phyloP scores from a whole-genome alignment of 2,329 filamentous ascomycete genomes.

The Pseudogymnoascus sp. region DNA sequence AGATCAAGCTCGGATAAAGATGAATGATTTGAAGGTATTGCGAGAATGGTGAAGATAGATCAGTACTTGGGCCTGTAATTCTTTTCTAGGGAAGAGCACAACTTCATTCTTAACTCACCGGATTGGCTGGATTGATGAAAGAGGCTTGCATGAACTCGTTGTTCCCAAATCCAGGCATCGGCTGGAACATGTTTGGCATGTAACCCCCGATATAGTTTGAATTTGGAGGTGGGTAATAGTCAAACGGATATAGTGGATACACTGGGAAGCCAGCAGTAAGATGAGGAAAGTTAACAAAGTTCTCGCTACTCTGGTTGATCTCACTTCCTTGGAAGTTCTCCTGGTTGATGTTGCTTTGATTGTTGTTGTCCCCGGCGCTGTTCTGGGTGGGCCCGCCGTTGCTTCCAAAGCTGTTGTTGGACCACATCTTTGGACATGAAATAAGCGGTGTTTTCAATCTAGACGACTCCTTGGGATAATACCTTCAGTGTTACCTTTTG shows the following conservation, averaged over 20 bases:
- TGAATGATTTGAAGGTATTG: not conserved
- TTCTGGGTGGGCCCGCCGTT: constrained; percentile 25
- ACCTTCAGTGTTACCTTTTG: not conserved
- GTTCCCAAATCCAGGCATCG: not conserved
- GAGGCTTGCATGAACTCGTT: not conserved
- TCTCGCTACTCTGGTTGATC: not conserved
- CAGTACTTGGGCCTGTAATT: not conserved
- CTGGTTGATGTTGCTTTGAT: not conserved
- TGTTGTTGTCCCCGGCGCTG: not conserved
- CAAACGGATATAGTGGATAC: not conserved
- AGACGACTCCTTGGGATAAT: not conserved
- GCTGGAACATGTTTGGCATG: not conserved
- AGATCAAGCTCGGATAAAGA: not conserved
- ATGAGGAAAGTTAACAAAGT: not conserved
- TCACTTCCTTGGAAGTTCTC: not conserved
- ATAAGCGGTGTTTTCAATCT: not conserved
- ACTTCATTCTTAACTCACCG: not conserved
- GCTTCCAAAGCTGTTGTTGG: constrained; percentile 22
- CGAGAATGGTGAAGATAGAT: not conserved
- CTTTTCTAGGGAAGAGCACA: not conserved
- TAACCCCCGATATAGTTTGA: not conserved
- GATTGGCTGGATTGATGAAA: not conserved
- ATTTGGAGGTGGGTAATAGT: not conserved
- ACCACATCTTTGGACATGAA: constrained; percentile 20
- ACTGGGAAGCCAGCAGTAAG: not conserved